Base-by-base conservation (phyloP, 768 basidiomycete species). In the Lactifluus rugatus region DNA sequence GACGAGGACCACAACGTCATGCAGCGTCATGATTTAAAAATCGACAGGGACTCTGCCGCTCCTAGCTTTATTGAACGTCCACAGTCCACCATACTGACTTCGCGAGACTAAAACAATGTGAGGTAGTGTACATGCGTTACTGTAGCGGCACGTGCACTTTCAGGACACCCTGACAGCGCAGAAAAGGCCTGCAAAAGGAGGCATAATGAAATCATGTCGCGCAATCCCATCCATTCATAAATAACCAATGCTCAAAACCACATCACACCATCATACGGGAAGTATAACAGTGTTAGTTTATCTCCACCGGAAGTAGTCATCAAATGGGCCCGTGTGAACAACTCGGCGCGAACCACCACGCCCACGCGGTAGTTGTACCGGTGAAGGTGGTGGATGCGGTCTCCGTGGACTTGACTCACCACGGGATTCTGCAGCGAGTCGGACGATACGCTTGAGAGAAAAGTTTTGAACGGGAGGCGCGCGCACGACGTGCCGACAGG, bases 401-500 rank as follows among this genome's bases (percentile, higher is more conserved):
- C 55, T 56, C 49, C 59, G 48, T 5, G 82, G 76, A 57, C 75
- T 76, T 5, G 63, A 67, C 62, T 82, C 82, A 17, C 80, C 82
- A 32, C 72, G 64, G 9, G 76, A 76, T 14, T 67, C 69, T 1
- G 79, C 77, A n/a, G 84, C 70, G 3, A 74, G 72, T 32, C 76
- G 71, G 3, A 83, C 74, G 31, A 89, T 64, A 2, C 73, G 70
- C 68, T 87, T 89, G 49, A 88, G 68, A 6, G 75, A 73, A 66
- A 80, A 89, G 46, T 78, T 77, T 64, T 87, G 83, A 0, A 78
- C 73, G 0, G 87, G 87, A 21, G 73, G 75, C 13, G 65, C 73
- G 31, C 70, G 66, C 11, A 84, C 77, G 13, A 67, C 63, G 47
- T 75, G 71, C 52, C 87, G 75, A 64, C 87, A 89, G 5, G 78